Conservation (phyloP, 202 grass and related monocot species). For the Tripidium arundinaceum region DNA sequence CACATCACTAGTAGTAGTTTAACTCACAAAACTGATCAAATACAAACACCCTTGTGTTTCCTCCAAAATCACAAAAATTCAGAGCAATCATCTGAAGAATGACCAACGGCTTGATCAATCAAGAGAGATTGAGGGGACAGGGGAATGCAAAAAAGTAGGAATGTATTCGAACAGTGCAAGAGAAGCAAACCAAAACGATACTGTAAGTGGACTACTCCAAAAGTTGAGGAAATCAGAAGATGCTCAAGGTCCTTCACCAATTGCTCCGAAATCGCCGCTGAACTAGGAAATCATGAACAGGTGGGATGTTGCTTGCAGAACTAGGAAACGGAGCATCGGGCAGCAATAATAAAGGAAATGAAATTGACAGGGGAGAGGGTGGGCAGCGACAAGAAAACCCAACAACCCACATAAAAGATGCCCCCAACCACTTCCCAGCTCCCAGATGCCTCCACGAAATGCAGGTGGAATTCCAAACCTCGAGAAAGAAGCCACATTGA, state of each 20-base stretch:
- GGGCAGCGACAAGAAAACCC: constrained; percentile 48
- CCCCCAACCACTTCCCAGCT: constrained; percentile 40
- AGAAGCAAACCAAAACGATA: constrained; percentile 10
- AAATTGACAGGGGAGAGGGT: constrained; percentile 31
- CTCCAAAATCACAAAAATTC: too few species aligned
- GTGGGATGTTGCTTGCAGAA: constrained; percentile 37
- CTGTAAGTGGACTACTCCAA: neutral
- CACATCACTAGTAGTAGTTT: too few species aligned
- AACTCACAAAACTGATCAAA: too few species aligned
- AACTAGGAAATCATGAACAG: neutral
- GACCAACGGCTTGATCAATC: neutral
- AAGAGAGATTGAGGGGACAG: neutral
- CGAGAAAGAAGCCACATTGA: constrained; percentile 37
- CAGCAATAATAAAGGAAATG: constrained; percentile 29
- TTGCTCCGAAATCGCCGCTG: neutral
- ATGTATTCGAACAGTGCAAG: neutral
- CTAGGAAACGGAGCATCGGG: constrained; percentile 26
- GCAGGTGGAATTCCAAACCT: constrained; percentile 27
- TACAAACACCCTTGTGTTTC: too few species aligned
- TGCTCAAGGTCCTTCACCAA: neutral
- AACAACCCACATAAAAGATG: constrained; percentile 53
- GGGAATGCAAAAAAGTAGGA: neutral
- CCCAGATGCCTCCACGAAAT: constrained; percentile 29
- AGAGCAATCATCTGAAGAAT: neutral
- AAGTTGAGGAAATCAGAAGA: constrained; percentile 1